Percentiles rank a stretch among this genome's conserved stretches.
Evolutionary conservation across 1,139 yeast genomes (phyloP).

Genomic region (Lodderomyces pseudojiufengensis): DNA sequence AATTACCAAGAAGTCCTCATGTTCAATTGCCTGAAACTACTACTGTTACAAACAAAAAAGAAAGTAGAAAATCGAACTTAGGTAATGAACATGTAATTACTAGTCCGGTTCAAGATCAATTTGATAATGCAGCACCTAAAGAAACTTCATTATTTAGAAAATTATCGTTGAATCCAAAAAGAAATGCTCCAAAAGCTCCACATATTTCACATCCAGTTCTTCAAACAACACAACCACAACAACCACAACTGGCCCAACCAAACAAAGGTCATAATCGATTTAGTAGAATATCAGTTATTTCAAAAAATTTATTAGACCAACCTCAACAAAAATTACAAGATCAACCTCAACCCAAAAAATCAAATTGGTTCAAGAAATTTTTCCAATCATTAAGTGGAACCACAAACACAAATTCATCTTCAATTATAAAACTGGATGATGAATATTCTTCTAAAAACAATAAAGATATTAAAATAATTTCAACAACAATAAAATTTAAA

Average conservation of each 20-base stretch:
- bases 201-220: no score
- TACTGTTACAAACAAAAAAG: no score
- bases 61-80: slow-evolving; percentile 3
- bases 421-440: no score
- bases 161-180: slow-evolving; percentile 38
- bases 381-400: slow-evolving; percentile 20
- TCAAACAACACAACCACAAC: slow-evolving; percentile 1
- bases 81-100: slow-evolving; percentile 9
- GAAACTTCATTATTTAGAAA: slow-evolving; percentile 23
- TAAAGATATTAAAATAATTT: slow-evolving; percentile 30
- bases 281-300: slow-evolving; percentile 21
- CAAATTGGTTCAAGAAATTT: slow-evolving; percentile 40
- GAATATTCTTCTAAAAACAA: no score
- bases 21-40: slow-evolving; percentile 12
- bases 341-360: slow-evolving; percentile 11
- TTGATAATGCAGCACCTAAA: slow-evolving; percentile 6
- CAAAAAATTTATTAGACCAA: slow-evolving; percentile 9
- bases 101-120: slow-evolving; percentile 46
- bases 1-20: slow-evolving; percentile 10
- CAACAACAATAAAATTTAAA: slow-evolving; percentile 27
- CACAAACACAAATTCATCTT: slow-evolving; percentile 2
- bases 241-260: slow-evolving; percentile 6
- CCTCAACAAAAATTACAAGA: slow-evolving; percentile 7
- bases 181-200: slow-evolving; percentile 48
- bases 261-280: slow-evolving; percentile 22